Evolutionary conservation across 148 eudicot genomes (phyloP), one percentile per base, ranked within the genome.

Genomic region (Cornus florida): DNA sequence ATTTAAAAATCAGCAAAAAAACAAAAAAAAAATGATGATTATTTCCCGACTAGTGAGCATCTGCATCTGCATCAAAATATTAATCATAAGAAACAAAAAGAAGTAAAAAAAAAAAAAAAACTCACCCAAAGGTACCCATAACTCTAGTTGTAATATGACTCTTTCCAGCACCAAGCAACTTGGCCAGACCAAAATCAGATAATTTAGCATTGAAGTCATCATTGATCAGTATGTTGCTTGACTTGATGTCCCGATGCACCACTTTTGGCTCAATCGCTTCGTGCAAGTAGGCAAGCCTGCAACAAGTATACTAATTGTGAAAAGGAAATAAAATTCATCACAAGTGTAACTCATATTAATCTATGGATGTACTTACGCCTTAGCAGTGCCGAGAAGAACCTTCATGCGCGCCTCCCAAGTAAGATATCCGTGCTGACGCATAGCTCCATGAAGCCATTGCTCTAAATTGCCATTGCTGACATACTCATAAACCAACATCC

Each of bases 401-500:
- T 72, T 72, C 75, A 72, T 72, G 10, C 75, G 75, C 2, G 64
- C 64, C 31, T 74, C 62, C 74, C 82, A 68, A 31, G 72, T 39
- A 74, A 73, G 82, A 75, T 7, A 32, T 32, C 70, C 78, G 53
- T 74, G 33, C 66, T 59, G 62, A 56, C 72, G 24, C 41, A 69
- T 65, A 59, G 33, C 78, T 7, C 82, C 82, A 57, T 80, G 82
- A 16, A 80, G 82, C 82, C 82, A 80, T 16, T 80, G 82, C 13
- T 80, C 82, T 23, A 80, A 68, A 33, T 80, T 80, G 12, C 82
- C 82, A 59, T 80, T 80, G 68, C 67, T 59, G 6, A 80, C 82
- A 75, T 67, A 80, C 62, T 80, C 82, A 41, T 80, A 80, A 17
- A 80, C 82, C 32, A 80, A 77, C 78, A 80, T 74, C 74, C 82